Evolutionary conservation across 2,329 filamentous ascomycete genomes (phyloP).

Genomic region (Colletotrichum salicis): DNA sequence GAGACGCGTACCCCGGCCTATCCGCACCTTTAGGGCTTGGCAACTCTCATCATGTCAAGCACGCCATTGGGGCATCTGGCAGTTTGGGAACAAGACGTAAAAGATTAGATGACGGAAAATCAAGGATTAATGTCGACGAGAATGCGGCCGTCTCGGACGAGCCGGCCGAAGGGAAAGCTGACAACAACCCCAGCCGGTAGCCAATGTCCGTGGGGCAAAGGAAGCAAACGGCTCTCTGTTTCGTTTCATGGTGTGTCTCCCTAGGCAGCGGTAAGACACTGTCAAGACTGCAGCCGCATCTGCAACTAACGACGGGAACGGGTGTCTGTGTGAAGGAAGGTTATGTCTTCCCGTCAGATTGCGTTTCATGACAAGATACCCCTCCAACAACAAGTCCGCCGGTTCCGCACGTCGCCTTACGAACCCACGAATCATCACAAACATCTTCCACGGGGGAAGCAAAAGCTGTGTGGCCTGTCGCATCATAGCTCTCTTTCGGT

Average conservation of each 20-base stretch:
- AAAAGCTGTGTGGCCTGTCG: background rate
- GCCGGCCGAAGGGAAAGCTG: constrained; percentile 2
- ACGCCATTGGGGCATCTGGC: constrained; percentile 20
- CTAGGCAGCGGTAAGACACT: constrained; percentile 19
- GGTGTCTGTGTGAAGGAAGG: constrained; percentile 27
- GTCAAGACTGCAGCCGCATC: constrained; percentile 18
- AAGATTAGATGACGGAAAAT: constrained; percentile 12
- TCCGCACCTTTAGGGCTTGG: background rate
- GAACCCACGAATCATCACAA: background rate
- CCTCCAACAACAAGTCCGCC: background rate
- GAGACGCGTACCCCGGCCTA: background rate
- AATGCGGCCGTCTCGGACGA: constrained; percentile 5
- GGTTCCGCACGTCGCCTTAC: background rate
- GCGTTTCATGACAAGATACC: constrained; percentile 25
- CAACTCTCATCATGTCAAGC: background rate
- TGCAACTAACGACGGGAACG: constrained; percentile 21
- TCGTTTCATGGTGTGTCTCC: constrained; percentile 24
- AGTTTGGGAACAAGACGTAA: constrained; percentile 4
- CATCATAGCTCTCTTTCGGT: constrained; percentile 8
- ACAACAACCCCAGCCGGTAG: background rate
- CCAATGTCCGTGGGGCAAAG: background rate
- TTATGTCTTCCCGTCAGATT: background rate
- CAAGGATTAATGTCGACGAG: background rate
- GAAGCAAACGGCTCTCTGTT: background rate
- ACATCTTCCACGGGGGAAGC: background rate